These are phyloP conservation scores for Alloascoidea hylecoeti DNA, from an alignment of 805 yeast species.

Conservation along the genomic window DNA sequence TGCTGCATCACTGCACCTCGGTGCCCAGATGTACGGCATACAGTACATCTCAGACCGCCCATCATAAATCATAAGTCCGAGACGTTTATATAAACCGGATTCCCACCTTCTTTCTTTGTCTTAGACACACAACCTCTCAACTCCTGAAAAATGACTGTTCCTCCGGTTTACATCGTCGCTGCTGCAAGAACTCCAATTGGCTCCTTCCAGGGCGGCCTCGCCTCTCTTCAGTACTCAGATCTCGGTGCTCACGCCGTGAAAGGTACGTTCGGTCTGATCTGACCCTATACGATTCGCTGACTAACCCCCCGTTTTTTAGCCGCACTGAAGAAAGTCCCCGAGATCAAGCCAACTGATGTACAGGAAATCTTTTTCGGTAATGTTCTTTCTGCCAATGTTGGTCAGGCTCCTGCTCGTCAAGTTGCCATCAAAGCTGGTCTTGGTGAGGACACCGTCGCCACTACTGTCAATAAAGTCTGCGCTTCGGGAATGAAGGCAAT, in stretches of 20 bases:
- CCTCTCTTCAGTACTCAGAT: conserved; percentile 68
- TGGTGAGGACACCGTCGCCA: conserved; percentile 64
- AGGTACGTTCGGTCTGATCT: conserved; percentile 8
- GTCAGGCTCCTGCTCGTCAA: conserved; percentile 98
- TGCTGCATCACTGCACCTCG: too few species aligned
- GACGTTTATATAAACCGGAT: too few species aligned
- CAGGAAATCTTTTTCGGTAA: conserved; percentile 91
- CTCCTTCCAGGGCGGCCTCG: conserved; percentile 74
- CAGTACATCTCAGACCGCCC: too few species aligned
- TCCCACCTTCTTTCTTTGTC: too few species aligned
- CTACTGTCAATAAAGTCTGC: conserved; percentile 93
- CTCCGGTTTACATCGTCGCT: conserved; percentile 73
- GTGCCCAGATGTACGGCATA: too few species aligned
- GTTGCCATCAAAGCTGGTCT: conserved; percentile 88
- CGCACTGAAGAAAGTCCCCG: conserved; percentile 73
- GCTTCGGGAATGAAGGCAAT: conserved; percentile 92
- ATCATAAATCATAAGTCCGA: too few species aligned
- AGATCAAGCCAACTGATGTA: conserved; percentile 60
- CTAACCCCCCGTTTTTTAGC: conserved; percentile 20
- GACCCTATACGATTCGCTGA: not conserved
- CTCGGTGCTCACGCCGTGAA: conserved; percentile 89
- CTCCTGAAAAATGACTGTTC: conserved; percentile 6
- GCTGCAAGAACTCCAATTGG: conserved; percentile 95
- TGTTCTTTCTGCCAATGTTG: conserved; percentile 84
- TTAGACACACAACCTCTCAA: too few species aligned